Evolutionary conservation across 192 early-diverging fungal species (phyloP), one percentile per base, ranked within the genome.

Genomic region (Podila horticola): DNA sequence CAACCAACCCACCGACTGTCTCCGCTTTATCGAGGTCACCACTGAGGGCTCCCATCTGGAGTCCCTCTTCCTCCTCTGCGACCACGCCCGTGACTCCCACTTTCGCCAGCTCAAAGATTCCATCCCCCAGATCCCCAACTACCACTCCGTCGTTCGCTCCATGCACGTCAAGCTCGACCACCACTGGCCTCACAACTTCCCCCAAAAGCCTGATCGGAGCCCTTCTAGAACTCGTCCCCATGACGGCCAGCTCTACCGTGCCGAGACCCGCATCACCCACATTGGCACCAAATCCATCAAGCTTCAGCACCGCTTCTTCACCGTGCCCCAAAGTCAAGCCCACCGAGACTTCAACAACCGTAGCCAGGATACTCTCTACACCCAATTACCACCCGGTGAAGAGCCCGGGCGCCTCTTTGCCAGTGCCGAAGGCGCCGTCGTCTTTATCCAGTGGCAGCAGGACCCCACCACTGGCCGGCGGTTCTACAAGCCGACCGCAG

Each of bases 241-340:
- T 26, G 38, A 48, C 15, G 69, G 71, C 12, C 71, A 73, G 58
- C 67, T 81, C 52, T 69, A 64, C 67, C 65, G 77, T 9, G 71
- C 72, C 22, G 77, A 81, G 24, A 73, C 77, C 31, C 60, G 77
- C 15, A 65, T 81, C 29, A 65, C 51, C 10, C 3, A 9, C 34
- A 64, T 81, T n/a, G 77, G 77, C 33, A 81, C 69, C 24, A 73
- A 66, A 17, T 68, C 65, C 28, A 29, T 69, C 41, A 72, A 58
- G 31, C 69, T 81, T n/a, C 62, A 72, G n/a, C 77, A 81, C 34
- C 77, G 77, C 26, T 73, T 73, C 62, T 61, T 72, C 62, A 81
- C 77, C 22, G 77, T 81, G 13, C 77, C 77, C 13, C 12, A 22
- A 13, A 67, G 65, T 12, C 77, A 81, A 22, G 71, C 66, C 12